Evolutionary conservation across 2,329 filamentous ascomycete species (phyloP).

Genomic region (Colletotrichum sp.): DNA sequence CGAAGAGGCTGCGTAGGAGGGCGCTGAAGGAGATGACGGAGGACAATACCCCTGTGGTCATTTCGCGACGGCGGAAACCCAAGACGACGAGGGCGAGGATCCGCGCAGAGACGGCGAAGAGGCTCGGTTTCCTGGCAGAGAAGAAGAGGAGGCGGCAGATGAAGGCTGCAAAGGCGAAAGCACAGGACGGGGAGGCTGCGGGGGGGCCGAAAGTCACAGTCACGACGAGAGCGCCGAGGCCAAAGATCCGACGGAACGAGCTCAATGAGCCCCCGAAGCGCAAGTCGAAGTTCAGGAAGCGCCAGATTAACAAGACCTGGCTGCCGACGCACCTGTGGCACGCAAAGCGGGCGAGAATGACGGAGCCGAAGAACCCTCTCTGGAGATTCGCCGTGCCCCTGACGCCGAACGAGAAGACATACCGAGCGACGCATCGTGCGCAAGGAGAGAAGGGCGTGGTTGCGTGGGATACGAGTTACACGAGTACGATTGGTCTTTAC

Average conservation of each 20-base stretch:
- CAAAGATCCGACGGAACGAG: conserved; percentile 73
- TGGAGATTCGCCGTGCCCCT: conserved; percentile 91
- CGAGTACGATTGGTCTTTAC: conserved; percentile 82
- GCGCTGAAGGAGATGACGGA: conserved; percentile 80
- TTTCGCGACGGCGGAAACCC: conserved; percentile 66
- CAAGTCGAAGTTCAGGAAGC: conserved; percentile 77
- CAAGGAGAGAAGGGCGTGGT: conserved; percentile 77
- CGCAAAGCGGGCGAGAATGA: conserved; percentile 90
- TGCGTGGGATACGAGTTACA: conserved; percentile 94
- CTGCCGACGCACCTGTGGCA: conserved; percentile 94
- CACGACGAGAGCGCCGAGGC: conserved; percentile 49
- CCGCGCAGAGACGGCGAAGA: conserved; percentile 78
- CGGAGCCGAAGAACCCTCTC: conserved; percentile 75
- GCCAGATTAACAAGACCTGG: conserved; percentile 90
- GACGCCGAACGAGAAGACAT: conserved; percentile 88
- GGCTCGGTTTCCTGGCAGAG: conserved; percentile 67
- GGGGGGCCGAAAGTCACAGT: conserved; percentile 33
- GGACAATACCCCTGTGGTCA: conserved; percentile 88
- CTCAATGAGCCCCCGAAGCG: conserved; percentile 64
- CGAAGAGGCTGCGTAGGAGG: conserved; percentile 73
- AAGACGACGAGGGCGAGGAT: conserved; percentile 62
- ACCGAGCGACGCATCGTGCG: conserved; percentile 84
- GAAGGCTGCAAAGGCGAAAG: conserved; percentile 35
- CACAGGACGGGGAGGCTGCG: conserved; percentile 30
- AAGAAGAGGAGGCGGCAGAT: conserved; percentile 54